Conservation (phyloP, 2,329 filamentous ascomycete species). For the Didymosphaeria variabile region DNA sequence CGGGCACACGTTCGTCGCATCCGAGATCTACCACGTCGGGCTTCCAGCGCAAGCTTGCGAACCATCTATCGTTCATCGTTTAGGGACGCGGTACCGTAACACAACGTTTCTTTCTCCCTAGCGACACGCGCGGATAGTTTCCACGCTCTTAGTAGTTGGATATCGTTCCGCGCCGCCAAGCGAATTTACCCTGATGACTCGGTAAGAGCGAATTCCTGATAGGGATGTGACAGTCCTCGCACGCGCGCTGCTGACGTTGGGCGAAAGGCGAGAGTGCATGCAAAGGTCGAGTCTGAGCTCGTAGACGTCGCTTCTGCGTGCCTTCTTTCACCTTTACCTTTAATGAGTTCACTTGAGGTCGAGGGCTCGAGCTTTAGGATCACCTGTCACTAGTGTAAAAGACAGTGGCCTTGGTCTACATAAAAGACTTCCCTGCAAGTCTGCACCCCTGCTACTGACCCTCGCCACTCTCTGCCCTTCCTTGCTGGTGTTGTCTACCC, state of each 20-base stretch:
- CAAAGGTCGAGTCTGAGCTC: background rate
- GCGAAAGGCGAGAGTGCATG: background rate
- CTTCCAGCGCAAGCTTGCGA: background rate
- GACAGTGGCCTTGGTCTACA: background rate
- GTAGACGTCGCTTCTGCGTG: too few relatives aligned
- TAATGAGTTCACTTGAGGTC: background rate
- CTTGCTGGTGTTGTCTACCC: background rate
- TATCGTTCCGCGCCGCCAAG: background rate
- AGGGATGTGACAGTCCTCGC: background rate
- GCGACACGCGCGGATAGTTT: conserved; percentile 2
- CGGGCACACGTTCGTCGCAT: background rate
- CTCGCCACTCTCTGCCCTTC: background rate
- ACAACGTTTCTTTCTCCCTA: background rate
- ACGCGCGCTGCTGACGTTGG: background rate
- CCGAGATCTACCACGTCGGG: background rate
- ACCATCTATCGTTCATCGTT: conserved; percentile 6
- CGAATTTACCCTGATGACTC: background rate
- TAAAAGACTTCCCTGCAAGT: background rate
- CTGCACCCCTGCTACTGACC: background rate
- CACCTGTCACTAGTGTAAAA: background rate
- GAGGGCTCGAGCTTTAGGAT: background rate
- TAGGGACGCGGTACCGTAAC: conserved; percentile 1
- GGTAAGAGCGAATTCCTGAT: conserved; percentile 1
- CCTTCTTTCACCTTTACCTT: background rate
- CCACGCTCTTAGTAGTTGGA: background rate